Conservation (phyloP, 1,284 basidiomycete genomes). For the Pseudozyma sp. region DNA sequence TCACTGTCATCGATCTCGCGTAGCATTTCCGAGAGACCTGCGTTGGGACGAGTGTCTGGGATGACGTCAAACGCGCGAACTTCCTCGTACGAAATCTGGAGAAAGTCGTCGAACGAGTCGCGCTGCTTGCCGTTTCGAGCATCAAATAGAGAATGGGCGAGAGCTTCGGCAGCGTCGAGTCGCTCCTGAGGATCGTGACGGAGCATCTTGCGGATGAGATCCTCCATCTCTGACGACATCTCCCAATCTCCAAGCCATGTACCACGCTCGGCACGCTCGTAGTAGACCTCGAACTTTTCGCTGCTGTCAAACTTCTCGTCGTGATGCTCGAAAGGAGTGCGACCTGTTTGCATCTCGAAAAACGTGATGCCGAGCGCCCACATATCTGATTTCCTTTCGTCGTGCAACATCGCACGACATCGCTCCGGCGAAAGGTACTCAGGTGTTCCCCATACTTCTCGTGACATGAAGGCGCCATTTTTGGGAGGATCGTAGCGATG, state of each 20-base stretch:
- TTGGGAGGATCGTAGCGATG: conserved; percentile 47
- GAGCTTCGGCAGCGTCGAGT: conserved; percentile 40
- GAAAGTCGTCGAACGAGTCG: conserved; percentile 45
- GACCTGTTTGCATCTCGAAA: conserved; percentile 60
- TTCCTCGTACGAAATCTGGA: conserved; percentile 36
- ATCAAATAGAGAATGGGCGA: conserved; percentile 45
- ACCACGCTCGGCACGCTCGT: conserved; percentile 45
- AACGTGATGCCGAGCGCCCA: conserved; percentile 63
- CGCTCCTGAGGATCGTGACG: conserved; percentile 29
- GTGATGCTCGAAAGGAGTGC: conserved; percentile 59
- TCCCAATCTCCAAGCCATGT: conserved; percentile 51
- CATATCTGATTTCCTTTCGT: conserved; percentile 56
- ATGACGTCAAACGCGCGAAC: not conserved
- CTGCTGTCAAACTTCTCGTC: conserved; percentile 51
- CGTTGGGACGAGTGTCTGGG: not conserved
- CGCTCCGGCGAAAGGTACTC: conserved; percentile 62
- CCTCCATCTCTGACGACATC: conserved; percentile 41
- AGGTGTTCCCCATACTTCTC: conserved; percentile 53
- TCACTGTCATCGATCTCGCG: conserved; percentile 25
- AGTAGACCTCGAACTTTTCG: conserved; percentile 56
- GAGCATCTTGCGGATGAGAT: conserved; percentile 54
- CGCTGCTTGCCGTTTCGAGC: conserved; percentile 10
- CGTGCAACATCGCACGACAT: conserved; percentile 45
- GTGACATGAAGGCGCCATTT: conserved; percentile 42
- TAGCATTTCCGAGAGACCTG: not conserved